Base-by-base conservation (phyloP, 208 protist genomes). In the Angomonas ambiguus region DNA sequence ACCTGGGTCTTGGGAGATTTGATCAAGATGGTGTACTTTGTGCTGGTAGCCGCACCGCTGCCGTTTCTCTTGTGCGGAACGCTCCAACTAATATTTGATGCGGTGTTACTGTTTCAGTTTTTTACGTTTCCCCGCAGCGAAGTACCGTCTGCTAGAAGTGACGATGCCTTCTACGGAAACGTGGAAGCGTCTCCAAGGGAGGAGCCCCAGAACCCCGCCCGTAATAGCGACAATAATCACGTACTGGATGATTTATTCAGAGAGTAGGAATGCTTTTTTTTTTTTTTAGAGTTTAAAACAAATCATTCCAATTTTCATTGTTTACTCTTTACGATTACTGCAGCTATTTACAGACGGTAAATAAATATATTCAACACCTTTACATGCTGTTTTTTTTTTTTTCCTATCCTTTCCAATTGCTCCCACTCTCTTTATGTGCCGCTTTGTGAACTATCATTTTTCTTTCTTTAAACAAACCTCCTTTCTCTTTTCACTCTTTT, bases 11-110 rank as follows among this genome's bases (percentile, higher is more conserved):
- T 67, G 18, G 89, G 89, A 0, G 89, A 95, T 48, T 51, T 80
- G 5, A 65, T 83, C 32, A 95, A 95, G 67, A 49, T 93, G 0
- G 51, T 87, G 11, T 95, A 93, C 70, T 95, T 87, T 62, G 35
- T 82, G 25, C 51, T 84, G 38, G 59, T 57, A 18, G 38, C 71
- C 10, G 83, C 91, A 75, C 80, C 84, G 10, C 49, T 87, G 31
- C 78, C 86, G 0, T 95, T 95, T 64, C 75, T 88, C 51, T 18
- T 92, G 2, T 90, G 89, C 38, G 82, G 80, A 16, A 34, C 66
- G 31, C 67, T 93, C 53, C 89, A 95, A 69, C 42, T 90, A 3
- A 6, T 38, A 5, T 20, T 90, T 16, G 89, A 95, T 62, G 30
- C 73, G 0, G 75, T 95, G 0, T 79, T 95, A 11, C 65, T 93